Conservation (phyloP, 495 filamentous ascomycete species). For the Tuber indicum region DNA sequence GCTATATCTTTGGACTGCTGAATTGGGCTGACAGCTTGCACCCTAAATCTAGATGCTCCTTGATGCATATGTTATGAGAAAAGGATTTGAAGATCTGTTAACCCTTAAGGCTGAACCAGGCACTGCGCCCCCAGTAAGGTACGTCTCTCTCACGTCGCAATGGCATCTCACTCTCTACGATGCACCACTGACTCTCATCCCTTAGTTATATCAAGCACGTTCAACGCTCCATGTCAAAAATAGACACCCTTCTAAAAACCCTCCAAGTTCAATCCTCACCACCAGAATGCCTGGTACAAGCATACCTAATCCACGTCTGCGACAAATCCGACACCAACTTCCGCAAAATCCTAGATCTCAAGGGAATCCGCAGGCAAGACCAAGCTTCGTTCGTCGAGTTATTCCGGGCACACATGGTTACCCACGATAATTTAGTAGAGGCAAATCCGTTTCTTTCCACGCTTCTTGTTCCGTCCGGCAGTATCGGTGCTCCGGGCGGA, state of each 20-base stretch:
- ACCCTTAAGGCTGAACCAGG: slow-evolving; percentile 48
- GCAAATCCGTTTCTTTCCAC: slow-evolving; percentile 45
- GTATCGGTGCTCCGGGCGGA: slow-evolving; percentile 21
- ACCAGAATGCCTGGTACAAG: slow-evolving; percentile 89
- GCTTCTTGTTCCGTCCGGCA: slow-evolving; percentile 25
- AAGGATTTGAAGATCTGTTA: slow-evolving; percentile 64
- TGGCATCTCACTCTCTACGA: not conserved
- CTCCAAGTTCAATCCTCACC: slow-evolving; percentile 88
- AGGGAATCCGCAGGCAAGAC: slow-evolving; percentile 75
- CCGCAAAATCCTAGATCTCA: slow-evolving; percentile 89
- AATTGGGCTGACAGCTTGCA: slow-evolving; percentile 20
- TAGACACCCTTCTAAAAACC: slow-evolving; percentile 91
- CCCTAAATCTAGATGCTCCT: slow-evolving; percentile 62
- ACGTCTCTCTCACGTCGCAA: slow-evolving; percentile 45
- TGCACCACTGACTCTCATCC: slow-evolving; percentile 42
- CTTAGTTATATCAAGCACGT: slow-evolving; percentile 79
- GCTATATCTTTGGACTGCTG: not conserved
- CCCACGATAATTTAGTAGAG: slow-evolving; percentile 50
- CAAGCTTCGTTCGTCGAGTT: slow-evolving; percentile 79
- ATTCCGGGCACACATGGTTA: slow-evolving; percentile 71
- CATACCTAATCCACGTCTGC: slow-evolving; percentile 89
- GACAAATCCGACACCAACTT: slow-evolving; percentile 91
- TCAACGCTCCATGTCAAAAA: slow-evolving; percentile 70
- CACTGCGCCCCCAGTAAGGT: slow-evolving; percentile 33
- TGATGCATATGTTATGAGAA: slow-evolving; percentile 85